phyloP scores from a whole-genome alignment of 768 basidiomycete species.

The Rickenella mellea region DNA sequence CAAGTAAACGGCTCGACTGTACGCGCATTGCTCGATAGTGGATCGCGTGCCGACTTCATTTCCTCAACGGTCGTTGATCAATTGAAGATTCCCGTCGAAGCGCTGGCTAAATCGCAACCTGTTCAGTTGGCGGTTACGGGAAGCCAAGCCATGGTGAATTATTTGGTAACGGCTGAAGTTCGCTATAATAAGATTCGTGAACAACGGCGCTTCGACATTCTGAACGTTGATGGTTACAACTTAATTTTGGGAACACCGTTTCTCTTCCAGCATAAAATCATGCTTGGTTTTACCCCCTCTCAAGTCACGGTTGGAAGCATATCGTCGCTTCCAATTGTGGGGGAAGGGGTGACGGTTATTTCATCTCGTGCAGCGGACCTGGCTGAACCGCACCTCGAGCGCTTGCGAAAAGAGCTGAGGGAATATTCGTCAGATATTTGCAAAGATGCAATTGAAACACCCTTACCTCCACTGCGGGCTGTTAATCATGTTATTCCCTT shows the following conservation, averaged over 20 bases:
- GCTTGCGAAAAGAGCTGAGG: slow-evolving; percentile 5
- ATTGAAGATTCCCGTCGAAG: slow-evolving; percentile 15
- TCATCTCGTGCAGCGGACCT: slow-evolving; percentile 11
- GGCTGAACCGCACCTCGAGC: slow-evolving; percentile 6
- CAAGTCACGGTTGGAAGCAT: slow-evolving; percentile 10
- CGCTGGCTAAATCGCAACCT: slow-evolving; percentile 21
- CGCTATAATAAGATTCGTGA: slow-evolving; percentile 26
- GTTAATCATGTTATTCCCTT: slow-evolving; percentile 29
- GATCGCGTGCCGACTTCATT: slow-evolving; percentile 33
- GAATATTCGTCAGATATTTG: slow-evolving; percentile 11
- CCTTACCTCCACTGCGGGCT: slow-evolving; percentile 16
- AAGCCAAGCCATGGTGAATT: slow-evolving; percentile 28
- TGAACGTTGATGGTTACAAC: slow-evolving; percentile 30
- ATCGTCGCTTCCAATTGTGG: slow-evolving; percentile 6
- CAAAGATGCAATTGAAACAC: slow-evolving; percentile 10
- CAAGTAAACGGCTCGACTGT: slow-evolving; percentile 23
- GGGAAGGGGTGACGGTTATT: slow-evolving; percentile 5
- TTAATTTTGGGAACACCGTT: slow-evolving; percentile 30
- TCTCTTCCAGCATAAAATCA: slow-evolving; percentile 22
- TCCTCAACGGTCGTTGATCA: slow-evolving; percentile 27
- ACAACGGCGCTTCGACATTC: slow-evolving; percentile 22
- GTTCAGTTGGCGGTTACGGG: slow-evolving; percentile 33
- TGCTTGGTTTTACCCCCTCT: slow-evolving; percentile 19
- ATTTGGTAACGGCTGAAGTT: slow-evolving; percentile 13
- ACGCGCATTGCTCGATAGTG: slow-evolving; percentile 26